Base-by-base conservation (phyloP, 2,329 filamentous ascomycete species). In the Trichoderma breve region DNA sequence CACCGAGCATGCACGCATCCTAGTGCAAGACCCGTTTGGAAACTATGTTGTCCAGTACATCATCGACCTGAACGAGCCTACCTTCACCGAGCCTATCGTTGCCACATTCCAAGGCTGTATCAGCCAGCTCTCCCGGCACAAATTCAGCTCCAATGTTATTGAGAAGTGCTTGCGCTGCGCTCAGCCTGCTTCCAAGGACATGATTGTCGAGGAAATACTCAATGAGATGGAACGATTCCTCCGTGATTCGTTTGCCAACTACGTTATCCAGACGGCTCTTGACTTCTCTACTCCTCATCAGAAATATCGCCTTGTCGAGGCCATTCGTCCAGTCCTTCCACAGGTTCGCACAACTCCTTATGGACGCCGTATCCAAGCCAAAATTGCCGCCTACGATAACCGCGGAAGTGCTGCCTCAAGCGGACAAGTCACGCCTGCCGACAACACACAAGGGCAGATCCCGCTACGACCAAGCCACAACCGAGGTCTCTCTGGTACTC, bases 31-130 rank as follows among this genome's bases (percentile, higher is more conserved):
- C 81, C 95, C 96, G 0, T 99, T 98, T 77, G 96, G 96, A 79
- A 99, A 99, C 83, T 99, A 99, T 76, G 96, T 99, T 65, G 93
- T 99, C 65, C 96, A 99, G 84, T 99, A 99, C 84, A 98, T 99
- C 79, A 90, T 99, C 76, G 96, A 98, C 80, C 88, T 98, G 70
- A 94, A 94, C 75, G 94, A 99, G 79, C 87, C 92, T 14, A 86
- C 86, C 76, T 98, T 97, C 83, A 98, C 95, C 1, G 92, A 96
- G 78, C 95, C 95, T 4, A 86, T 99, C 53, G 96, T 97, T 73
- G 85, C 87, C 68, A 91, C 91, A 78, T 98, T 99, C 85, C 84
- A 88, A 71, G 92, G 92, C 77, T 87, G 86, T 85, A 93, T 89
- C 84, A 92, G 80, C 78, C 88, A 82, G 82, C 88, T 88, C 18